These are phyloP conservation scores for Trichocomaceae sp. DNA, from an alignment of 2,329 filamentous ascomycete species.

Conservation along the genomic window DNA sequence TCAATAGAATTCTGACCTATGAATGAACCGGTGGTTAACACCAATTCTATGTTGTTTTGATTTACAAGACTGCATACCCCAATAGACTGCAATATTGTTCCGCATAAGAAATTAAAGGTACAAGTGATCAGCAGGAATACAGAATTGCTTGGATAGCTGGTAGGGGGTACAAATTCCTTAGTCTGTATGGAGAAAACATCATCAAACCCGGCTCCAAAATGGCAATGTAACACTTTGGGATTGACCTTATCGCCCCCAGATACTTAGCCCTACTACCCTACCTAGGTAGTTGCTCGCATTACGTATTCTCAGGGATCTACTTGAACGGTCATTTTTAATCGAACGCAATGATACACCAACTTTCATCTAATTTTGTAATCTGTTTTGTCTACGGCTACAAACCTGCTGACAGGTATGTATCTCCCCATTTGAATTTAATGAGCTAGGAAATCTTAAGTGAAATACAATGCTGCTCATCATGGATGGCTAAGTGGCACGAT, in stretches of 20 bases:
- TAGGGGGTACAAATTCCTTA: not conserved
- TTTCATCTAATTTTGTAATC: not conserved
- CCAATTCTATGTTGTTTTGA: conserved; percentile 11
- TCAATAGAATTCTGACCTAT: conserved; percentile 53
- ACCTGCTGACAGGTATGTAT: not conserved
- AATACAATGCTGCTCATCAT: not conserved
- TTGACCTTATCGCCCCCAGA: not conserved
- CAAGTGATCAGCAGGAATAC: not conserved
- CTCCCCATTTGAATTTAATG: not conserved
- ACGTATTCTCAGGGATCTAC: not conserved
- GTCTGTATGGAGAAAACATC: not conserved
- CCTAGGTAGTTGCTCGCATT: not conserved
- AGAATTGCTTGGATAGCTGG: not conserved
- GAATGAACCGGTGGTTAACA: not conserved
- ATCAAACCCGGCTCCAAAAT: not conserved
- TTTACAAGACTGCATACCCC: conserved; percentile 40
- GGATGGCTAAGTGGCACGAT: not conserved
- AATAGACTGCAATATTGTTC: conserved; percentile 59
- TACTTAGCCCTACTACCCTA: not conserved
- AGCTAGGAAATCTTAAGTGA: not conserved
- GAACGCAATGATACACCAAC: not conserved
- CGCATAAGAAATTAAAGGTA: conserved; percentile 7
- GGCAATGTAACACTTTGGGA: not conserved
- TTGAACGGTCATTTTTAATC: not conserved
- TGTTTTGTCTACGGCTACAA: not conserved